Evolutionary conservation across 208 protist genomes (phyloP).

Genomic region (Phytomonas francai): DNA sequence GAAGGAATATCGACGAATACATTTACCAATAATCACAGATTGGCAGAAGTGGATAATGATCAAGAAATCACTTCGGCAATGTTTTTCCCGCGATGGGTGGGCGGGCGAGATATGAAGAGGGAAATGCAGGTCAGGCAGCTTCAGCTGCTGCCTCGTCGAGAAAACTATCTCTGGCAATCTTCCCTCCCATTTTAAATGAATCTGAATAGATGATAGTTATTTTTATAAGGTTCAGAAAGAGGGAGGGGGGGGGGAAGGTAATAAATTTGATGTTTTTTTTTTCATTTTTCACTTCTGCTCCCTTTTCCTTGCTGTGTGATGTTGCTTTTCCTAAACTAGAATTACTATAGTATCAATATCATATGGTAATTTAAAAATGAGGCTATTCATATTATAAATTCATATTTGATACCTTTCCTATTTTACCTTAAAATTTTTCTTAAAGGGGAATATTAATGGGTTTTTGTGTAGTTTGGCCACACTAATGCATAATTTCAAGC

Average conservation of each 20-base stretch:
- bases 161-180: constrained; percentile 66
- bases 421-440: not conserved
- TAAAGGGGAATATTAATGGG: not conserved
- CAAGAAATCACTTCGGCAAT: not conserved
- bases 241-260: not conserved
- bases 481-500: not conserved
- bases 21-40: not conserved
- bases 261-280: not conserved
- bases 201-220: not conserved
- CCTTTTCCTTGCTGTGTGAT: not conserved
- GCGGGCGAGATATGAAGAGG: not conserved
- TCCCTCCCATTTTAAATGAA: constrained; percentile 36
- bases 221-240: no score
- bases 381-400: not conserved
- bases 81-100: not conserved
- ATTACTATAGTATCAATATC: not conserved
- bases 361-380: not conserved
- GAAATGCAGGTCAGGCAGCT: constrained; percentile 14
- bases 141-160: constrained; percentile 60
- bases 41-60: not conserved
- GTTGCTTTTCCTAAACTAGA: not conserved
- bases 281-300: not conserved
- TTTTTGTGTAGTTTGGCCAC: not conserved
- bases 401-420: not conserved
- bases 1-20: not conserved